A percentile compares a stretch with the other conserved stretches of the same genome.
phyloP scores from a whole-genome alignment of 108 stramenopile genomes.

The Nannochloropsis oceanica region DNA sequence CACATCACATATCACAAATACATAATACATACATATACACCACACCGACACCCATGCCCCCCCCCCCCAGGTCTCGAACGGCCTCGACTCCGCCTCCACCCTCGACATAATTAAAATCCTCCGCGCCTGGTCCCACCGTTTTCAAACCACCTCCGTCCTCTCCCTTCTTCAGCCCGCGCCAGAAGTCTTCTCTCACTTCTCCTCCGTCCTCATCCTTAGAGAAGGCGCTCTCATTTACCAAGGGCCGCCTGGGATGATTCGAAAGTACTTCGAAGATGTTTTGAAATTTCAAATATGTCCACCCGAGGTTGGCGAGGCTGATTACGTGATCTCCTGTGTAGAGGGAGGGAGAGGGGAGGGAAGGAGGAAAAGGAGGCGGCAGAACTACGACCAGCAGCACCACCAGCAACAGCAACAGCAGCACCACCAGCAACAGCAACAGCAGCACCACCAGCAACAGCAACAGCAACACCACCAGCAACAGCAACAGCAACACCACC shows the following conservation, averaged over 20 bases:
- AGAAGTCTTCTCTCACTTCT: background rate
- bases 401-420: too few species aligned
- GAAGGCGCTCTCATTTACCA: background rate
- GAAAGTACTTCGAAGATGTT: background rate
- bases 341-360: too few species aligned
- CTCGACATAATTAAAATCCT: background rate
- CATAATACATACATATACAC: too few species aligned
- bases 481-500: too few species aligned
- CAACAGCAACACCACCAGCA: too few species aligned
- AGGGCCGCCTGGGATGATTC: background rate
- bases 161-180: background rate
- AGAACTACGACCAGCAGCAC: too few species aligned
- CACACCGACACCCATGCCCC: background rate
- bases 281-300: background rate
- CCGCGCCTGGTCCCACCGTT: background rate
- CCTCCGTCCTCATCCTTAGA: background rate
- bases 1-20: too few species aligned
- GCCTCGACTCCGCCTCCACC: background rate
- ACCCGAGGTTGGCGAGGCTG: background rate
- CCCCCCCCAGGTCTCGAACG: background rate
- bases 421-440: too few species aligned
- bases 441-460: background rate
- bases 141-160: background rate
- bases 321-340: background rate
- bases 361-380: too few species aligned